A percentile compares a stretch with the other conserved stretches of the same genome.
Conservation (phyloP, 2,329 filamentous ascomycete species). For the Penicillium aurantiogriseum region DNA sequence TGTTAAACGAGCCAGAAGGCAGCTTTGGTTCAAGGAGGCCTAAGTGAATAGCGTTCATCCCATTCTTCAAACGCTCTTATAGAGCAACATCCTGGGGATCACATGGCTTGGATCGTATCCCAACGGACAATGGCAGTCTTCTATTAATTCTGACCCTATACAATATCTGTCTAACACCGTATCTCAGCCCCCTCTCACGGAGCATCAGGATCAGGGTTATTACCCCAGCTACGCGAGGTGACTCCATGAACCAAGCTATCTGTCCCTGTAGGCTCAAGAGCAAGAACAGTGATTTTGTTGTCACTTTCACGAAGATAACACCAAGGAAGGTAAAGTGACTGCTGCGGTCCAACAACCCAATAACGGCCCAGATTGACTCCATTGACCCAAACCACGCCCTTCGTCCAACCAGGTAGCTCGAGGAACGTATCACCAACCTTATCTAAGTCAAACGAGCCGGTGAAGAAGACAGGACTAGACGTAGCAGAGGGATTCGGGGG, state of each 20-base stretch:
- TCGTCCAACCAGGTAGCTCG: neutral
- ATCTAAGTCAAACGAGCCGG: too few species aligned
- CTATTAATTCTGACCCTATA: neutral
- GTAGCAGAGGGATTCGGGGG: too few species aligned
- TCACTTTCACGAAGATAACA: neutral
- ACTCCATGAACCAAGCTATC: neutral
- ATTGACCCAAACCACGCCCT: neutral
- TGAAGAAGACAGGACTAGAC: too few species aligned
- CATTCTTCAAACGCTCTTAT: too few species aligned
- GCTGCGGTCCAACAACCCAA: neutral
- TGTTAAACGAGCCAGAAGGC: too few species aligned
- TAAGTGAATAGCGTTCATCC: too few species aligned
- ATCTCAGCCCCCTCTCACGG: neutral
- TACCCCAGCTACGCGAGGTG: neutral
- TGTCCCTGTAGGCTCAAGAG: neutral
- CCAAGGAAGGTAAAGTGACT: neutral
- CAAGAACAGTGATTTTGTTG: neutral
- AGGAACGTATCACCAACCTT: neutral
- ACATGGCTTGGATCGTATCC: too few species aligned
- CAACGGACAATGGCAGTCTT: neutral
- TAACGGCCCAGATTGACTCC: neutral
- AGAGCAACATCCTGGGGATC: too few species aligned
- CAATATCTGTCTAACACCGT: too few species aligned
- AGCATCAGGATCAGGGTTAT: neutral
- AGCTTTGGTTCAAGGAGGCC: too few species aligned